Evolutionary conservation across 371 early-diverging fungal genomes (phyloP).

Genomic region (Rhizopus stolonifer): DNA sequence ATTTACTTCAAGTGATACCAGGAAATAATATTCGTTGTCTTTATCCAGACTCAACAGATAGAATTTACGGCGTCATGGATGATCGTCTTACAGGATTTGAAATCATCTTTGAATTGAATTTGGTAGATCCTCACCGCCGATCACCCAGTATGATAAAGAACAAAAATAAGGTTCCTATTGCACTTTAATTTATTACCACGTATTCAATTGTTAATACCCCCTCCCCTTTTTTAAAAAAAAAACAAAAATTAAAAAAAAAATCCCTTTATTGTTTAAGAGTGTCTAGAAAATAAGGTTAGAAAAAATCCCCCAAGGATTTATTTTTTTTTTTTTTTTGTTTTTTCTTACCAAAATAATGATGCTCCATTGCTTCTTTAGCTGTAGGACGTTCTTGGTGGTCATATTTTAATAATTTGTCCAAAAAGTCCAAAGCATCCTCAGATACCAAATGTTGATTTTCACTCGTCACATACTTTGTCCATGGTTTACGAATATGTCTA

Average conservation of each 20-base stretch:
- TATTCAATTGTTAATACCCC: background rate
- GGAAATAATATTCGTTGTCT: slow-evolving; percentile 63
- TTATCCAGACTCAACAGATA: slow-evolving; percentile 50
- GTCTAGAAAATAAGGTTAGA: background rate
- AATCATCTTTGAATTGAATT: slow-evolving; percentile 38
- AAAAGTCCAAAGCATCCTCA: slow-evolving; percentile 90
- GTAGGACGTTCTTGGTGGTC: slow-evolving; percentile 97
- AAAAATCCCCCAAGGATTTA: background rate
- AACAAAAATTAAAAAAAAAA: no score
- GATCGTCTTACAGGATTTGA: slow-evolving; percentile 38
- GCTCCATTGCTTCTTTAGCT: slow-evolving; percentile 94
- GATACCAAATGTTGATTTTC: slow-evolving; percentile 88
- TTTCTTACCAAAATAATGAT: slow-evolving; percentile 78
- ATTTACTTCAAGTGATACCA: slow-evolving; percentile 63
- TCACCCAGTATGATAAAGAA: slow-evolving; percentile 26
- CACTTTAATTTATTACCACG: background rate
- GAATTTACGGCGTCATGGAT: slow-evolving; percentile 60
- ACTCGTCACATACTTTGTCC: slow-evolving; percentile 86
- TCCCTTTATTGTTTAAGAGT: slow-evolving; percentile 1
- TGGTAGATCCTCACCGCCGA: slow-evolving; percentile 24
- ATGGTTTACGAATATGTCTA: slow-evolving; percentile 90
- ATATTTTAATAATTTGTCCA: slow-evolving; percentile 93
- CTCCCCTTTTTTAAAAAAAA: no score
- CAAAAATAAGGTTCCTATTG: background rate
- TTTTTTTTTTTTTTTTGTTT: background rate